Evolutionary conservation across 2,329 filamentous ascomycete genomes (phyloP).

Genomic region (Neopestalotiopsis clavispora): DNA sequence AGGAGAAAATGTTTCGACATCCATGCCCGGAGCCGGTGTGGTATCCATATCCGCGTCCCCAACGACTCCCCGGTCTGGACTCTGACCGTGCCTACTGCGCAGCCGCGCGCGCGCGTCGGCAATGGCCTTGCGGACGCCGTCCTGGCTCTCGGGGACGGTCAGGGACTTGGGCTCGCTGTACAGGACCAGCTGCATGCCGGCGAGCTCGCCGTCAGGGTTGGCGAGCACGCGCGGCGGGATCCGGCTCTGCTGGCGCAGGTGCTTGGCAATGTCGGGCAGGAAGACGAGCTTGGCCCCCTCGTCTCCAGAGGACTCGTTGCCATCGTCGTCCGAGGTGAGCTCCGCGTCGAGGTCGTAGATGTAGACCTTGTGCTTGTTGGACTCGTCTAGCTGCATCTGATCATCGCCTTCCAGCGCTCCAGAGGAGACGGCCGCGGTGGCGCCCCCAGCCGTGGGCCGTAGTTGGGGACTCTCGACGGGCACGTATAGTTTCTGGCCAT

Average conservation of each 20-base stretch:
- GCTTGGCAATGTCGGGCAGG: constrained; percentile 84
- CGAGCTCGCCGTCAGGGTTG: constrained; percentile 58
- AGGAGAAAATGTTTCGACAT: background rate
- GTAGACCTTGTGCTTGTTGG: constrained; percentile 79
- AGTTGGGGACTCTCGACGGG: constrained; percentile 59
- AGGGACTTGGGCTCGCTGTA: constrained; percentile 82
- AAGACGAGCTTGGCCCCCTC: constrained; percentile 72
- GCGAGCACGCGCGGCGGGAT: constrained; percentile 69
- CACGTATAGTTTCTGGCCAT: constrained; percentile 68
- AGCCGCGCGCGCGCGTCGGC: constrained; percentile 76
- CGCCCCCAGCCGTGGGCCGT: constrained; percentile 24
- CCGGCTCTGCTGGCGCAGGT: constrained; percentile 72
- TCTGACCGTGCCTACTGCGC: constrained; percentile 60
- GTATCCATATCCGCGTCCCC: background rate
- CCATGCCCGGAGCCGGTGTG: background rate
- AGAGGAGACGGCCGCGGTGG: constrained; percentile 21
- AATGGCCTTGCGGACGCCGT: constrained; percentile 82
- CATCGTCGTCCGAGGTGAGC: constrained; percentile 60
- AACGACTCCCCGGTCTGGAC: constrained; percentile 28
- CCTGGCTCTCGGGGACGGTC: constrained; percentile 74
- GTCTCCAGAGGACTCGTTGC: constrained; percentile 42
- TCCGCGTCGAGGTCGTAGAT: constrained; percentile 91
- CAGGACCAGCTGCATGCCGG: constrained; percentile 77
- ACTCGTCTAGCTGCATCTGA: constrained; percentile 84
- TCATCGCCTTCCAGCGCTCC: constrained; percentile 58